Conservation (phyloP, 805 yeast genomes). For the Candida sonorensis region DNA sequence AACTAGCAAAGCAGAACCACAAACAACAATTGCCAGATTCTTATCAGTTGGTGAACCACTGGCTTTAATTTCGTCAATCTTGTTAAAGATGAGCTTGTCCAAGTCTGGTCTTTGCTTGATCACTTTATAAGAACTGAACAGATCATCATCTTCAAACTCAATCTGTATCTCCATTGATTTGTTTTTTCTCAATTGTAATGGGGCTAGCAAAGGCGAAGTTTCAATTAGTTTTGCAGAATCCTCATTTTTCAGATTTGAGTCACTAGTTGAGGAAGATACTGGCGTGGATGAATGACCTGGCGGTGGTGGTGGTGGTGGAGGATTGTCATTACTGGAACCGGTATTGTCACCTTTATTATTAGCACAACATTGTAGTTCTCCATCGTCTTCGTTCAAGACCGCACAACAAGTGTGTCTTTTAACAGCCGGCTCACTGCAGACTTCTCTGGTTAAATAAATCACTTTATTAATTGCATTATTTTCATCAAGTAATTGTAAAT, state of each 20-base stretch:
- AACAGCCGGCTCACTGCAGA: background rate
- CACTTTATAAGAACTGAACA: conserved; percentile 30
- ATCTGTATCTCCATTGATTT: conserved; percentile 3
- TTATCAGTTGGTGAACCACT: conserved; percentile 12
- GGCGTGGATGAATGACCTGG: background rate
- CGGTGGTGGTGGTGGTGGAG: too few species aligned
- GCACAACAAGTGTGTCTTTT: background rate
- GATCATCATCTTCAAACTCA: background rate
- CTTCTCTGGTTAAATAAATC: conserved; percentile 20
- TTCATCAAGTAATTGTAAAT: conserved; percentile 11
- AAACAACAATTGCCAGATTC: conserved; percentile 43
- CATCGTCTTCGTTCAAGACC: background rate
- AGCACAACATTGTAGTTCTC: background rate
- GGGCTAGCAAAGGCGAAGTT: background rate
- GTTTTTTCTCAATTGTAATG: background rate
- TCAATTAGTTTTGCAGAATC: background rate
- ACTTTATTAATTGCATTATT: conserved; percentile 9
- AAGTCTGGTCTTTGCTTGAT: conserved; percentile 7
- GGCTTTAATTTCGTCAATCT: conserved; percentile 26
- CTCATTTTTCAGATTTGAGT: background rate
- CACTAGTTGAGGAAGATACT: background rate
- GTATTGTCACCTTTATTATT: too few species aligned
- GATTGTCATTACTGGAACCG: too few species aligned
- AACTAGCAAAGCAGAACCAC: conserved; percentile 50
- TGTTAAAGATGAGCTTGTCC: conserved; percentile 6